A percentile compares a stretch with the other conserved stretches of the same genome.
Evolutionary conservation across 1,284 basidiomycete species (phyloP).

Genomic region (Cystobasidium pallidum): DNA sequence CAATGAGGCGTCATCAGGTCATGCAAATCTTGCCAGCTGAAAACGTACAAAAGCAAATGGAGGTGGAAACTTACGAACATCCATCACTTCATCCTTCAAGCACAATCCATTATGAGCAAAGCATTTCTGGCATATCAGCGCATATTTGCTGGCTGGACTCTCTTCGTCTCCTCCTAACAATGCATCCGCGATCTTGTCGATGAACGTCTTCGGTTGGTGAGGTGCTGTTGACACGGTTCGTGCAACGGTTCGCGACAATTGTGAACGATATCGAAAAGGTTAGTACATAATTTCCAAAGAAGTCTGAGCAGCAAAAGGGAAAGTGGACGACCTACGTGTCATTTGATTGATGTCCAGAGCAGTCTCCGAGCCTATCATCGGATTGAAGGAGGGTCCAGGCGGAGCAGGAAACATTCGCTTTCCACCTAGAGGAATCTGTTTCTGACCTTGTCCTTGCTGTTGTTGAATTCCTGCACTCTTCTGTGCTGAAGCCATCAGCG

Average conservation of each 20-base stretch:
- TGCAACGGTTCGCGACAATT: too few species aligned
- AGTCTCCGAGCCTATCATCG: neutral
- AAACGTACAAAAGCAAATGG: neutral
- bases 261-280: too few species aligned
- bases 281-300: too few species aligned
- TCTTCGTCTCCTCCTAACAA: conserved; percentile 57
- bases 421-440: conserved; percentile 17
- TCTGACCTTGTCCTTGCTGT: conserved; percentile 1
- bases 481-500: conserved; percentile 6
- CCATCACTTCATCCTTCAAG: conserved; percentile 83
- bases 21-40: neutral
- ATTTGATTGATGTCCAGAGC: conserved; percentile 1
- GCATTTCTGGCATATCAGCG: conserved; percentile 90
- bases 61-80: conserved; percentile 70
- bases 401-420: conserved; percentile 31
- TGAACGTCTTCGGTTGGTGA: conserved; percentile 48
- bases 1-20: too few species aligned
- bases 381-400: neutral
- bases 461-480: neutral
- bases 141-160: conserved; percentile 67
- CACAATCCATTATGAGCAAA: conserved; percentile 93
- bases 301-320: conserved; percentile 44
- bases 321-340: conserved; percentile 8
- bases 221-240: conserved; percentile 50
- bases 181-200: conserved; percentile 58